phyloP scores from a whole-genome alignment of 352 stramenopile genomes.

The Phytophthora palmivora region DNA sequence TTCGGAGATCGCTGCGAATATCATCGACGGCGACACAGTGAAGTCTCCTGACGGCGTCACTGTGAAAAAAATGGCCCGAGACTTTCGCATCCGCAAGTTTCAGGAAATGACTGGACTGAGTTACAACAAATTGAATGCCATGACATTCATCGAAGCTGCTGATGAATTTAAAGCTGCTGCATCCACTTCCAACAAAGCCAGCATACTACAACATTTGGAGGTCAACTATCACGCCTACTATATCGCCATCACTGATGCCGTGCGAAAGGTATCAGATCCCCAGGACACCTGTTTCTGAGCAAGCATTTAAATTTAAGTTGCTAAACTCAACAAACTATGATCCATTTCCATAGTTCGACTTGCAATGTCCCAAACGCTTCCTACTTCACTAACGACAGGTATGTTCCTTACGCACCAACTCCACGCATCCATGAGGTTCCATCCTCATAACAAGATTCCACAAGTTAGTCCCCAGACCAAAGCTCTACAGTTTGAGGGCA shows the following conservation, averaged over 20 bases:
- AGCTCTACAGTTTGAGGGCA: too few relatives aligned
- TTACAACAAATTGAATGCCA: conserved; percentile 46
- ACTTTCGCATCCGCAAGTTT: conserved; percentile 69
- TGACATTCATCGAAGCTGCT: conserved; percentile 51
- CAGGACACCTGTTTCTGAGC: conserved; percentile 9
- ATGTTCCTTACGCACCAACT: too few relatives aligned
- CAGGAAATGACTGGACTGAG: conserved; percentile 51
- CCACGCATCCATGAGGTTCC: too few relatives aligned
- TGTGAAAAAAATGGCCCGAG: conserved; percentile 45
- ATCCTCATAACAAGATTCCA: too few relatives aligned
- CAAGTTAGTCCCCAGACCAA: too few relatives aligned
- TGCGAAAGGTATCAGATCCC: conserved; percentile 8
- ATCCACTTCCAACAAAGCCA: conserved; percentile 12
- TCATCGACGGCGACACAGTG: conserved; percentile 46
- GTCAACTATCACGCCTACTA: conserved; percentile 12
- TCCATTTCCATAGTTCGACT: too few relatives aligned
- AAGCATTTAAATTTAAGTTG: too few relatives aligned
- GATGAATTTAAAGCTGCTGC: conserved; percentile 39
- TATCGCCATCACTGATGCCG: conserved; percentile 4
- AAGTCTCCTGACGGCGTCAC: conserved; percentile 28
- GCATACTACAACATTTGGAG: conserved; percentile 30
- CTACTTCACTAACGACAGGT: too few relatives aligned
- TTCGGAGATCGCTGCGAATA: conserved; percentile 55
- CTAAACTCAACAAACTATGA: too few relatives aligned
- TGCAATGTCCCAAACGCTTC: too few relatives aligned